Conservation (phyloP, 2,329 filamentous ascomycete genomes). For the Hymenoscyphus scutula region DNA sequence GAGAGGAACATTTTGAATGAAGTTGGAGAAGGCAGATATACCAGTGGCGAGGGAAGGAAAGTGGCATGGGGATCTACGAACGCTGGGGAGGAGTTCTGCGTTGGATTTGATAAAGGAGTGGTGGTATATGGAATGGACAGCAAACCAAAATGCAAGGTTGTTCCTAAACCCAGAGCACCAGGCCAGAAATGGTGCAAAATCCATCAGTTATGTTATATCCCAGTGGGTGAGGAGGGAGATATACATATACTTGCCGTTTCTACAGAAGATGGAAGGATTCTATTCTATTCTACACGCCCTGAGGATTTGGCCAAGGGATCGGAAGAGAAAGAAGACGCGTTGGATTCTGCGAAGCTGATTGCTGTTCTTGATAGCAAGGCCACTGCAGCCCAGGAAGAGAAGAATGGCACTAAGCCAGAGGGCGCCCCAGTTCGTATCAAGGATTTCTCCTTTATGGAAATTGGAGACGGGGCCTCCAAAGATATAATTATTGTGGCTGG, state of each 20-base stretch:
- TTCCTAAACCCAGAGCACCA: slow-evolving; percentile 51
- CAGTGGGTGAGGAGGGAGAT: slow-evolving; percentile 45
- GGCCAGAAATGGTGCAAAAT: slow-evolving; percentile 62
- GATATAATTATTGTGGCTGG: slow-evolving; percentile 65
- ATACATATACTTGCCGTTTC: slow-evolving; percentile 70
- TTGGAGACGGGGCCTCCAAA: slow-evolving; percentile 38
- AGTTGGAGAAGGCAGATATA: slow-evolving; percentile 72
- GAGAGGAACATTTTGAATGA: slow-evolving; percentile 67
- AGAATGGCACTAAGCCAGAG: slow-evolving; percentile 60
- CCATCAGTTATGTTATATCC: slow-evolving; percentile 75
- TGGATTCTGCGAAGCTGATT: slow-evolving; percentile 62
- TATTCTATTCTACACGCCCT: slow-evolving; percentile 73
- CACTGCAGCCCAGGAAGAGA: slow-evolving; percentile 42
- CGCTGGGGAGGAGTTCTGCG: slow-evolving; percentile 80
- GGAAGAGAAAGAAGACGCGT: slow-evolving; percentile 43
- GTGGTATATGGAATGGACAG: slow-evolving; percentile 88
- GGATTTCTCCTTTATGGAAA: slow-evolving; percentile 68
- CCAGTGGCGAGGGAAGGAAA: slow-evolving; percentile 76
- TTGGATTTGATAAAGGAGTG: slow-evolving; percentile 82
- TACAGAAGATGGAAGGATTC: slow-evolving; percentile 84
- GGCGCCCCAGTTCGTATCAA: slow-evolving; percentile 68
- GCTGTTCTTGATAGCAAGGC: slow-evolving; percentile 77
- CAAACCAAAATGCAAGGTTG: slow-evolving; percentile 70
- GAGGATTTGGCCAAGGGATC: slow-evolving; percentile 42
- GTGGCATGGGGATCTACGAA: slow-evolving; percentile 76